These are phyloP conservation scores for Nannochloris sp. DNA, from an alignment of 139 green algal genomes.

Conservation along the genomic window DNA sequence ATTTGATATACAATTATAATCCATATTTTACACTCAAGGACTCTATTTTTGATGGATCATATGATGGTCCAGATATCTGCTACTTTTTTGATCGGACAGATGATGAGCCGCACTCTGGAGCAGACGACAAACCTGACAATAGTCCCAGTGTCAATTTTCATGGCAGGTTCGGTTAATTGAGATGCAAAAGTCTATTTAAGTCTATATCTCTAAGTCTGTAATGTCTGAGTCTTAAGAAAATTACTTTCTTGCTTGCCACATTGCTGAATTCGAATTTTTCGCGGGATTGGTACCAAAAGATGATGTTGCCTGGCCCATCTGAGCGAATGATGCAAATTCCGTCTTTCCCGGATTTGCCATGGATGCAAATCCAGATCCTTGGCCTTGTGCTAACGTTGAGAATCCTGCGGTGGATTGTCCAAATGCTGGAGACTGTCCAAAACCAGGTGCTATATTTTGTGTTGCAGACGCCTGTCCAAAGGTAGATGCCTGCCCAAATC, in stretches of 20 bases:
- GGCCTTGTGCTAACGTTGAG: background rate
- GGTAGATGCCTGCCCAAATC: too few relatives aligned
- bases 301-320: background rate
- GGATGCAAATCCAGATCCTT: background rate
- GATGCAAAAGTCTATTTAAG: too few relatives aligned
- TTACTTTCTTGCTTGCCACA: too few relatives aligned
- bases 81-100: constrained; percentile 7
- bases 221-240: too few relatives aligned
- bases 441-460: background rate
- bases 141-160: constrained; percentile 2
- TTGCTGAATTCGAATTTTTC: too few relatives aligned
- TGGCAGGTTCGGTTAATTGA: background rate
- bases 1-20: constrained; percentile 63
- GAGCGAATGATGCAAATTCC: background rate
- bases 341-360: background rate
- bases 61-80: constrained; percentile 46
- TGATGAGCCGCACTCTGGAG: constrained; percentile 5
- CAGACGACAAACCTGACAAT: constrained; percentile 7
- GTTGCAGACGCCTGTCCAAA: too few relatives aligned
- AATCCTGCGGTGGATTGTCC: constrained; percentile 1
- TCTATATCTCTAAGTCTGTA: too few relatives aligned
- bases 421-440: constrained; percentile 15
- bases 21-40: constrained; percentile 53
- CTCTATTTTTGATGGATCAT: constrained; percentile 53
- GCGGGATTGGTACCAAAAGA: too few relatives aligned